Percentiles rank a stretch among this genome's conserved stretches.
These are phyloP conservation scores for Aspergillus sp. DNA, from an alignment of 2,329 filamentous ascomycete species.

Conservation along the genomic window DNA sequence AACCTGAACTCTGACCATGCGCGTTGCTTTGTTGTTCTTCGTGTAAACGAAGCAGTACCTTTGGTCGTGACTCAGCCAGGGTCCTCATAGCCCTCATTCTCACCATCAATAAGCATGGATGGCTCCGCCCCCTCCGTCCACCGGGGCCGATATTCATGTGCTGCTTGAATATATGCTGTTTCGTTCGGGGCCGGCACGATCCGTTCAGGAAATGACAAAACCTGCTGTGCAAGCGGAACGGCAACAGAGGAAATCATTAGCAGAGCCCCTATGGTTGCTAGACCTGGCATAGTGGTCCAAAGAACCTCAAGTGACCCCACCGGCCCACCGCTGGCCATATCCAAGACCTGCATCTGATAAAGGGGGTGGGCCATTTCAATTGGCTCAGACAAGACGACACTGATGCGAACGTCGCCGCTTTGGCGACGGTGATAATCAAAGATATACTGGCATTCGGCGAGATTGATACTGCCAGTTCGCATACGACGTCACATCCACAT, in stretches of 20 bases:
- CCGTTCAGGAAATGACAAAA: conserved; percentile 7
- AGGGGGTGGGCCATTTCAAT: conserved; percentile 22
- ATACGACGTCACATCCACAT: conserved; percentile 5
- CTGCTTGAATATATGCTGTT: conserved; percentile 4
- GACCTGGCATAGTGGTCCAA: conserved; percentile 7
- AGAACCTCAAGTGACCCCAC: conserved; percentile 19
- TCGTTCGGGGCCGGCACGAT: background rate
- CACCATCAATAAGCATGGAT: too few species aligned
- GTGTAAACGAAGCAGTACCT: too few species aligned
- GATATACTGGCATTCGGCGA: conserved; percentile 23
- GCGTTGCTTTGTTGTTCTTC: too few species aligned
- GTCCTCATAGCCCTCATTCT: too few species aligned
- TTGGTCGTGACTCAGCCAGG: too few species aligned
- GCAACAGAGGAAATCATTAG: conserved; percentile 17
- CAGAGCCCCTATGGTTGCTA: conserved; percentile 15
- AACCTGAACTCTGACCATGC: too few species aligned
- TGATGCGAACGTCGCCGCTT: conserved; percentile 16
- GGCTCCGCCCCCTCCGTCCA: too few species aligned
- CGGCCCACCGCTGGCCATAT: conserved; percentile 21
- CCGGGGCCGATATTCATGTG: conserved; percentile 2
- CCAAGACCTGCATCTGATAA: conserved; percentile 17
- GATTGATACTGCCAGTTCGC: conserved; percentile 13
- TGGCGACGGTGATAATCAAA: conserved; percentile 18
- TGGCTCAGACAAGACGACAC: conserved; percentile 22
- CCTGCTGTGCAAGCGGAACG: conserved; percentile 22